Percentiles rank a stretch among this genome's conserved stretches.
These are phyloP conservation scores for Yamadazyma akitaensis DNA, from an alignment of 805 yeast genomes.

Conservation along the genomic window DNA sequence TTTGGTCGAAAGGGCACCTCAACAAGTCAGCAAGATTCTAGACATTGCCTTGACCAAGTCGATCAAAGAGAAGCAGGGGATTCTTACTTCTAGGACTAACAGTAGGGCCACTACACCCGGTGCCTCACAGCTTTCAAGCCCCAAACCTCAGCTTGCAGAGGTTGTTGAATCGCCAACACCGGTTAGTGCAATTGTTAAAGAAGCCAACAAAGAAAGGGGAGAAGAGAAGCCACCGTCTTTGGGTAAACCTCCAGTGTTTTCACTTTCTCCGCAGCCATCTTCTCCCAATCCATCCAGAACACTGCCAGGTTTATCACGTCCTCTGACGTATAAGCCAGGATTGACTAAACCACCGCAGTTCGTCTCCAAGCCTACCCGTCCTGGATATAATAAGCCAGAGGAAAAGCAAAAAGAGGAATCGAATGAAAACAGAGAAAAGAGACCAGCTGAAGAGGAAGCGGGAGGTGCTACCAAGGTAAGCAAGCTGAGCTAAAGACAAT, in stretches of 20 bases:
- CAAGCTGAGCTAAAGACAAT: background rate
- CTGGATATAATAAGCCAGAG: slow-evolving; percentile 9
- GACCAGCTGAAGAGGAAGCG: background rate
- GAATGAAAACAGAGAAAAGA: background rate
- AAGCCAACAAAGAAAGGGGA: slow-evolving; percentile 4
- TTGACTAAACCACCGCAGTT: slow-evolving; percentile 32
- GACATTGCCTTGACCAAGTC: slow-evolving; percentile 82
- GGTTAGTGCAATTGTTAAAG: slow-evolving; percentile 4
- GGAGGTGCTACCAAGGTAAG: background rate
- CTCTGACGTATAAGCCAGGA: slow-evolving; percentile 7
- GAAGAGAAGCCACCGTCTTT: slow-evolving; percentile 8
- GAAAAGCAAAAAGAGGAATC: slow-evolving; percentile 4
- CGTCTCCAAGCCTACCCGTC: slow-evolving; percentile 27
- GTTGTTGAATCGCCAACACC: background rate
- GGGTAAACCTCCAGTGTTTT: slow-evolving; percentile 24
- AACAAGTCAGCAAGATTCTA: slow-evolving; percentile 71
- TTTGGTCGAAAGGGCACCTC: slow-evolving; percentile 76
- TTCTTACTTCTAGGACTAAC: slow-evolving; percentile 16
- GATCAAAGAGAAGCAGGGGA: slow-evolving; percentile 45
- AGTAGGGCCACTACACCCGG: slow-evolving; percentile 23
- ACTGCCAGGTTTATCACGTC: slow-evolving; percentile 3
- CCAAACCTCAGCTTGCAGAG: slow-evolving; percentile 9
- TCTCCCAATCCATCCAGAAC: background rate
- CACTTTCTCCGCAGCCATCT: background rate
- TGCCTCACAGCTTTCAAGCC: slow-evolving; percentile 15